Evolutionary conservation across 305 asterid species (phyloP), one percentile per base, ranked within the genome.

Genomic region (Withania somnifera): DNA sequence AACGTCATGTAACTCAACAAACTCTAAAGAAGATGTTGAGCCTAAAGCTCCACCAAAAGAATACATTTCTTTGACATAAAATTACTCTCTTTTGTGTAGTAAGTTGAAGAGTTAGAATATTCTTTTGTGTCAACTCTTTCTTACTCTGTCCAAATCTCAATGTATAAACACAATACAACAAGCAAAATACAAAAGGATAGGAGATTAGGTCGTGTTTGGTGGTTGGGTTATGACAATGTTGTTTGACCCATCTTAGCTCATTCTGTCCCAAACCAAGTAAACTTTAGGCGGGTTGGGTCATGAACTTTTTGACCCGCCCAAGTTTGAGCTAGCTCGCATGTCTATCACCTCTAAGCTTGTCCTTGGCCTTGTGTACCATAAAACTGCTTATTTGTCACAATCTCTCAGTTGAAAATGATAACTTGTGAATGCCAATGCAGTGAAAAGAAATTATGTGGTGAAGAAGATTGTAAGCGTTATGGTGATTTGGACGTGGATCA

Each of bases 381-480:
- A 24, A 28, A 69, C 53, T 68, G 11, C 53, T 68, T 2, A 38
- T 38, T 22, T 68, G 32, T 20, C 11, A 67, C 51, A n/a, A 30
- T 47, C 8, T 38, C 20, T 40, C 20, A 22, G 54, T 6, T 22
- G 36, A 69, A 69, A 69, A 42, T 42, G 78, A 69, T 71, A 14
- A 71, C 3, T 22, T 71, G 38, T 3, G 78, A 24, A 42, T 42
- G 54, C 63, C 61, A 81, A 77, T 83, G 68, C 90, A 93, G 97
- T 88, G 93, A 89, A 87, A 92, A 94, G 94, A 89, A 92, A 86
- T 86, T 92, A 56, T 94, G 97, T 53, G 97, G 94, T 81, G 98
- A 93, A 87, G 97, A 94, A 82, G 97, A 90, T 79, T 94, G 98
- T 77, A 89, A 88, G 78, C 93, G 89, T 24, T 93, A 97, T 83